phyloP scores from a whole-genome alignment of 2,329 filamentous ascomycete genomes.

The Phaeomoniella chlamydospora region DNA sequence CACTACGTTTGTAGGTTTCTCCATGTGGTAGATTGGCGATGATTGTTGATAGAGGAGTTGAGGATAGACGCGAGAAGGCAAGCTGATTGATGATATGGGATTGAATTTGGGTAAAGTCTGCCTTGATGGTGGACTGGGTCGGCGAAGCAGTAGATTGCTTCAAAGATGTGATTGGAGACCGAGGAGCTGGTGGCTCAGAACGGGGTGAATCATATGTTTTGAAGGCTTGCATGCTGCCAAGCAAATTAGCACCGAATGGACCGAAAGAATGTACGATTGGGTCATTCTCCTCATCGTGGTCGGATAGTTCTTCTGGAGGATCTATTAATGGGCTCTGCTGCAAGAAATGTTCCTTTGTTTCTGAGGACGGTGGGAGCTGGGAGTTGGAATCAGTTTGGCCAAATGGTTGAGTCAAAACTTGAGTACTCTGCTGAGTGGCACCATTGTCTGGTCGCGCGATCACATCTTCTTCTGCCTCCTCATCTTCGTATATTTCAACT shows the following conservation, averaged over 20 bases:
- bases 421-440: slow-evolving; percentile 12
- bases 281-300: slow-evolving; percentile 88
- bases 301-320: slow-evolving; percentile 49
- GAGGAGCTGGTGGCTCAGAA: slow-evolving; percentile 13
- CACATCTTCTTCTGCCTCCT: slow-evolving; percentile 37
- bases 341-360: slow-evolving; percentile 3
- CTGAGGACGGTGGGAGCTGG: slow-evolving; percentile 1
- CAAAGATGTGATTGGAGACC: slow-evolving; percentile 12
- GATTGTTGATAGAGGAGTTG: slow-evolving; percentile 79
- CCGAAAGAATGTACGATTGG: slow-evolving; percentile 86
- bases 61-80: slow-evolving; percentile 83
- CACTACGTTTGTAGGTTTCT: slow-evolving; percentile 34
- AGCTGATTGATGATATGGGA: slow-evolving; percentile 94
- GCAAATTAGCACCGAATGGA: slow-evolving; percentile 72
- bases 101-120: slow-evolving; percentile 27
- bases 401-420: slow-evolving; percentile 17
- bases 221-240: slow-evolving; percentile 70
- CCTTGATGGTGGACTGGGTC: slow-evolving; percentile 16
- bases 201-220: slow-evolving; percentile 50
- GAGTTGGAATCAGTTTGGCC: slow-evolving; percentile 6
- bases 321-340: slow-evolving; percentile 14
- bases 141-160: slow-evolving; percentile 18
- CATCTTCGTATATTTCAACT: slow-evolving; percentile 60
- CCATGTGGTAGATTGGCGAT: slow-evolving; percentile 62
- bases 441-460: slow-evolving; percentile 2